Conservation (phyloP, 1,284 basidiomycete genomes). For the Puccinia polysora region DNA sequence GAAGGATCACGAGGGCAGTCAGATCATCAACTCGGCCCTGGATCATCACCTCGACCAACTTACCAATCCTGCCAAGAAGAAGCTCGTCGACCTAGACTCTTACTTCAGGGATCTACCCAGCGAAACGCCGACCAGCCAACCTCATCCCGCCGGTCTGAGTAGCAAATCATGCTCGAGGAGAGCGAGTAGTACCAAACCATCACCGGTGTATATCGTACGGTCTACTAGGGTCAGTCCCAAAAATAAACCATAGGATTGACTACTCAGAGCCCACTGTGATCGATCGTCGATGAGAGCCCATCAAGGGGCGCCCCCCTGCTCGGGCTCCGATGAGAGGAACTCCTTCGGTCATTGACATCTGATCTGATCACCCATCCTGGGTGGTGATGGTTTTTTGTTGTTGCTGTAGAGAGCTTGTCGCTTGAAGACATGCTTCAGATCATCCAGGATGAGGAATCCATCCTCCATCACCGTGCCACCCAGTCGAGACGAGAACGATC, state of each 20-base stretch:
- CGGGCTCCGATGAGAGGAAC: neutral
- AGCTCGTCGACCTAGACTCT: conserved; percentile 17
- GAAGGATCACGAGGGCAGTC: no score
- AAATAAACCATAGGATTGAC: no score
- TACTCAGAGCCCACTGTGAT: neutral
- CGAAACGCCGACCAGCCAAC: no score
- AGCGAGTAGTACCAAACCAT: neutral
- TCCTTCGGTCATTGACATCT: no score
- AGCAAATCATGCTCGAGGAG: neutral
- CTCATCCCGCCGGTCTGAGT: no score
- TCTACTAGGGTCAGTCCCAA: conserved; percentile 8
- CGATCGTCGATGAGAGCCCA: no score
- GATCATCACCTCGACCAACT: no score
- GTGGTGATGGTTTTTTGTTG: neutral
- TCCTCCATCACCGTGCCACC: neutral
- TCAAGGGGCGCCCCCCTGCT: neutral
- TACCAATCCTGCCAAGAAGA: no score
- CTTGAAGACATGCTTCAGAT: conserved; percentile 6
- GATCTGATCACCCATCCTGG: no score
- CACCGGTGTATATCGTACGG: neutral
- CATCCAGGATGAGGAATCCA: conserved; percentile 8
- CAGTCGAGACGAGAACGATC: conserved; percentile 16
- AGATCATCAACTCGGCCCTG: no score
- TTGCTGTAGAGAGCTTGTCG: conserved; percentile 11
- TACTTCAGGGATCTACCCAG: conserved; percentile 20